These are phyloP conservation scores for Helicocarpus griseus DNA, from an alignment of 2,329 filamentous ascomycete genomes.

Conservation along the genomic window DNA sequence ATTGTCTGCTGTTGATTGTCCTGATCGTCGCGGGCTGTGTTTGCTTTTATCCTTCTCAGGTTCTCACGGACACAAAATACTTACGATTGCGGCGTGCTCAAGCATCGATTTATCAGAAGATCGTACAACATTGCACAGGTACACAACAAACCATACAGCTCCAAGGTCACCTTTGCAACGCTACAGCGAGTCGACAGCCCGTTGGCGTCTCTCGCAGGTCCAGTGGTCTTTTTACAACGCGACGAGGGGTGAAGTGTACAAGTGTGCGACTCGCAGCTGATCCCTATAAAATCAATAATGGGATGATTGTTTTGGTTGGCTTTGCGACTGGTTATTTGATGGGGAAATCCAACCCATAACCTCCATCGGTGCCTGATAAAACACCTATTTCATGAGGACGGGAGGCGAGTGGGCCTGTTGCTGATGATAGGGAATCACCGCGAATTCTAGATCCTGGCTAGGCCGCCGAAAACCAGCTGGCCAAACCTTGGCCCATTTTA, in stretches of 20 bases:
- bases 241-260: not conserved
- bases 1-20: not conserved
- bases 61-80: too few species aligned
- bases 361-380: not conserved
- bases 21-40: not conserved
- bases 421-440: not conserved
- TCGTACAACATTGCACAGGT: conserved; percentile 2
- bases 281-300: not conserved
- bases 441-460: not conserved
- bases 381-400: not conserved
- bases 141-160: not conserved
- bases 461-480: not conserved
- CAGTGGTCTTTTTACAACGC: not conserved
- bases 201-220: not conserved
- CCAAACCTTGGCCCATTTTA: not conserved
- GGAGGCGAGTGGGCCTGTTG: not conserved
- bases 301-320: not conserved
- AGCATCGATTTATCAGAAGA: not conserved
- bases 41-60: not conserved
- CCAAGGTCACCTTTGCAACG: not conserved
- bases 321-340: not conserved
- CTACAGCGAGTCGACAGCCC: not conserved
- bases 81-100: too few species aligned
- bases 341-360: not conserved
- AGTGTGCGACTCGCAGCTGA: not conserved